Base-by-base conservation (phyloP, 805 yeast genomes). In the Danielia oregonensis region DNA sequence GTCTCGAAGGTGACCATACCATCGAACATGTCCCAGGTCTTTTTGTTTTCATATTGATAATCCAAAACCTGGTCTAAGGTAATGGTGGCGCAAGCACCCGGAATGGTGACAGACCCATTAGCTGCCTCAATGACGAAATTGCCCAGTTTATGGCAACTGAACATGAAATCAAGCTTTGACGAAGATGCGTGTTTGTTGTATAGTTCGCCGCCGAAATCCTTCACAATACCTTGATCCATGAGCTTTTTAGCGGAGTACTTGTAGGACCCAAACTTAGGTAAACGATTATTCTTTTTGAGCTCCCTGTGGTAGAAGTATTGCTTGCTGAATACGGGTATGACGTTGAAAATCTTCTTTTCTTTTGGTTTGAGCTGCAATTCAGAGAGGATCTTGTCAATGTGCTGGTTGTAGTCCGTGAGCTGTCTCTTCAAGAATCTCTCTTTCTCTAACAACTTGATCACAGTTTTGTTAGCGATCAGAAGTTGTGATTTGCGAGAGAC, bases 241-340 rank as follows among this genome's bases (percentile, higher is more conserved):
- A 91, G 69, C 49, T 79, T 81, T 45, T 82, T 81, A 4, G 86
- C 81, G 0, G 86, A 74, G 62, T 86, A 85, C 54, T 79, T 79
- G 64, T 75, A 83, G 2, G 86, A 77, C 3, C 95, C 95, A 57
- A 80, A 85, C 52, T 74, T 75, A 1, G 91, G 86, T 25, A 82
- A 58, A 30, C 82, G 68, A 23, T 87, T 86, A 13, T 70, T 58
- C 60, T 73, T 78, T 50, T 78, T 78, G 46, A 85, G 61, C 43
- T 80, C 85, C 21, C 88, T 63, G 54, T 79, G 83, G 51, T 83
- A 82, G 61, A 82, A 82, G 56, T 79, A 82, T 47, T 85, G 91
- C 52, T 76, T 85, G 33, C 83, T 79, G 66, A 82, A 84, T 18
- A 72, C 61, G 5, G 73, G 74, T 21, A 68, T 65, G 22, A 68